Conservation (phyloP, 306 rosid species). For the Spatholobus suberectus region DNA sequence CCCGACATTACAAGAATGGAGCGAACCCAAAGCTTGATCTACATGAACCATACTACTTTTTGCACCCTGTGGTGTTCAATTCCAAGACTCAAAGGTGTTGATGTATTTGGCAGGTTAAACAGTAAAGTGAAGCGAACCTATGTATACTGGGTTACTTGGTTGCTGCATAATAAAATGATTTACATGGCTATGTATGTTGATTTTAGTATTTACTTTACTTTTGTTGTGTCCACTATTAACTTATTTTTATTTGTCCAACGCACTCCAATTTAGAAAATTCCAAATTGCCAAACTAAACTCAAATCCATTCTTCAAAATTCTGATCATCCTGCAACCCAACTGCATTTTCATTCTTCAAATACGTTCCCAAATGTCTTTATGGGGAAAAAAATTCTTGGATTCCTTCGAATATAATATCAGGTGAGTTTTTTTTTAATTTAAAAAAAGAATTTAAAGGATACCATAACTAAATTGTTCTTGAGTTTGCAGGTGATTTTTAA, state of each 20-base stretch:
- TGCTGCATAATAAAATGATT: not conserved
- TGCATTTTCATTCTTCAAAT: not conserved
- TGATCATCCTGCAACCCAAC: not conserved
- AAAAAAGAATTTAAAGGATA: not conserved
- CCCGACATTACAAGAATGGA: slow-evolving; percentile 72
- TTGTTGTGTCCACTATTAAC: not conserved
- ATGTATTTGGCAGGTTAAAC: slow-evolving; percentile 8
- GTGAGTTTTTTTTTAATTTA: not conserved
- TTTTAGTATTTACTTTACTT: not conserved
- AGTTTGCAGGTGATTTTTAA: not conserved
- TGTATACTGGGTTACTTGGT: not conserved
- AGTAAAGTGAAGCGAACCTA: slow-evolving; percentile 12
- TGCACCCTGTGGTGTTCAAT: slow-evolving; percentile 24
- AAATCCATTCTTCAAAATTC: not conserved
- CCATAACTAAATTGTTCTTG: not conserved
- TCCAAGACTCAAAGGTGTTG: slow-evolving; percentile 13
- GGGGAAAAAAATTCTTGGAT: not conserved
- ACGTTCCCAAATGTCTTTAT: not conserved
- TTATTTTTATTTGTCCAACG: not conserved
- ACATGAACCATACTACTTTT: slow-evolving; percentile 22
- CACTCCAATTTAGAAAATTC: not conserved
- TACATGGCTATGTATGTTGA: not conserved
- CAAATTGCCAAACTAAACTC: not conserved
- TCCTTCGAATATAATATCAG: not conserved
- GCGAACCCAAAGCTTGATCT: slow-evolving; percentile 51